These are phyloP conservation scores for Cladophialophora yegresii DNA, from an alignment of 2,329 filamentous ascomycete genomes.

Conservation along the genomic window DNA sequence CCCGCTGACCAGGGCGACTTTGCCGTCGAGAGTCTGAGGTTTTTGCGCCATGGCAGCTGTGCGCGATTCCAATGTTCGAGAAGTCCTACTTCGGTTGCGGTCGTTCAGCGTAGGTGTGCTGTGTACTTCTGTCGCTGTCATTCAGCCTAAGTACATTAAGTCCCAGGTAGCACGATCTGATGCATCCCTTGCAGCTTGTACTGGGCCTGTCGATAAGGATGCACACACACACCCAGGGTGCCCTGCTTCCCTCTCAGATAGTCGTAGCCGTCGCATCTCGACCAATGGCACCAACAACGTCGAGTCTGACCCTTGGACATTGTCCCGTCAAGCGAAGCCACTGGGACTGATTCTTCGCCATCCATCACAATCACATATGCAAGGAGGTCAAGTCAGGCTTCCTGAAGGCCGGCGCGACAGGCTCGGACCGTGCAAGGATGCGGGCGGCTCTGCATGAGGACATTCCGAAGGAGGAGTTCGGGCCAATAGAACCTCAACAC, in stretches of 20 bases:
- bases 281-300: not conserved
- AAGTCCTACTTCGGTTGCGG: not conserved
- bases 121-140: not conserved
- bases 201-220: not conserved
- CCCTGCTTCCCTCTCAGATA: not conserved
- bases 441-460: not conserved
- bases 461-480: not conserved
- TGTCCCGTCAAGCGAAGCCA: not conserved
- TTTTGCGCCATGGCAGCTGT: conserved; percentile 9
- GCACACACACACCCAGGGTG: not conserved
- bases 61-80: not conserved
- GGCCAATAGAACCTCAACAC: not conserved
- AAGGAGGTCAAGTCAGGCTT: not conserved
- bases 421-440: not conserved
- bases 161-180: not conserved
- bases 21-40: conserved; percentile 22
- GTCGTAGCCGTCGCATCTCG: not conserved
- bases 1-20: conserved; percentile 52
- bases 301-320: not conserved
- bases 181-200: not conserved
- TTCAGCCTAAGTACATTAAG: not conserved
- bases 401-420: not conserved
- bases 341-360: not conserved
- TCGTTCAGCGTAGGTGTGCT: too few species aligned
- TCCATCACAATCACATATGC: not conserved